phyloP scores from a whole-genome alignment of 345 rosid species.

The Pugionium dolabratum region DNA sequence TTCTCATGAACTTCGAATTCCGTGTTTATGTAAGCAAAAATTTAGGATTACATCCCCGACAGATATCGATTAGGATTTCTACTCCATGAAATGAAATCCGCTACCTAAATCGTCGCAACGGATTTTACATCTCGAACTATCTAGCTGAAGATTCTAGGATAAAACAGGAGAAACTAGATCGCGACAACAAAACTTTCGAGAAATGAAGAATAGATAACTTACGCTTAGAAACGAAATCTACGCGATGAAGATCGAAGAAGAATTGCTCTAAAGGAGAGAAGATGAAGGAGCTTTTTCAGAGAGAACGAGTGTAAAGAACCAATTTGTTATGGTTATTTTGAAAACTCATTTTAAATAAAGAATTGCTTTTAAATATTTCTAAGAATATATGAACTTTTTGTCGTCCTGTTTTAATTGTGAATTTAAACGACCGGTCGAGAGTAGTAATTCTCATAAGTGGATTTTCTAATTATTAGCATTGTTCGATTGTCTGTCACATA shows the following conservation, averaged over 20 bases:
- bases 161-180: not conserved
- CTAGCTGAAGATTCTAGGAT: constrained; percentile 9
- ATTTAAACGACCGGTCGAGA: no score
- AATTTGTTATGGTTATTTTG: not conserved
- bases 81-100: not conserved
- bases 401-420: no score
- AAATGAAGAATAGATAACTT: constrained; percentile 3
- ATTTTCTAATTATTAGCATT: no score
- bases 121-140: constrained; percentile 8
- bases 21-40: not conserved
- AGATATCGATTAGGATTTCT: constrained; percentile 18
- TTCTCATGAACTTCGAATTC: constrained; percentile 12
- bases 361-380: no score
- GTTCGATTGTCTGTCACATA: no score
- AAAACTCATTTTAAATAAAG: constrained; percentile 2
- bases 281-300: not conserved
- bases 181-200: not conserved
- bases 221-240: constrained; percentile 11
- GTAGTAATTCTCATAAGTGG: no score
- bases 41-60: not conserved
- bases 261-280: constrained; percentile 16
- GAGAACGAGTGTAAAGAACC: not conserved
- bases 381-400: no score
- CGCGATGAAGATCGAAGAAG: constrained; percentile 21
- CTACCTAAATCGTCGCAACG: not conserved